Evolutionary conservation across 2,329 filamentous ascomycete species (phyloP).

Genomic region (Sclerotinia borealis): DNA sequence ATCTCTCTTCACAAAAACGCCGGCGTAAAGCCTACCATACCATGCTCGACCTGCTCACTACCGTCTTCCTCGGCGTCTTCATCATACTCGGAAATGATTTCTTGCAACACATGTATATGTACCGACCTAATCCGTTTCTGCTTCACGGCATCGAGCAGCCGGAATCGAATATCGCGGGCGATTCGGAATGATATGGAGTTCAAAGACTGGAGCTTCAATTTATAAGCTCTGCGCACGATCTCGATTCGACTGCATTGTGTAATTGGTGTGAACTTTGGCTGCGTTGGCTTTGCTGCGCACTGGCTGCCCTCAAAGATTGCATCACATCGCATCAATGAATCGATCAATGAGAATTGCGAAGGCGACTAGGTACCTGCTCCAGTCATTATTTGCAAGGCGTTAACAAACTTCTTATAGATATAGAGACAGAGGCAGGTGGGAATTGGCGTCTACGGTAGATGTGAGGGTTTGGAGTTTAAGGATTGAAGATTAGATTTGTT

Average conservation of each 20-base stretch:
- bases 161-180: not conserved
- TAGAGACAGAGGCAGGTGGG: not conserved
- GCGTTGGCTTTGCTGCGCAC: not conserved
- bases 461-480: not conserved
- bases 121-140: not conserved
- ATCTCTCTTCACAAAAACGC: not conserved
- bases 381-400: not conserved
- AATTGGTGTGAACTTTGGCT: not conserved
- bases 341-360: not conserved
- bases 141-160: not conserved
- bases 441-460: no score
- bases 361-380: conserved; percentile 2
- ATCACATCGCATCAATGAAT: not conserved
- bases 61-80: not conserved
- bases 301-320: not conserved
- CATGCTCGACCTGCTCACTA: conserved; percentile 8
- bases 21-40: not conserved
- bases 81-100: conserved; percentile 1
- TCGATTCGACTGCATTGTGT: not conserved
- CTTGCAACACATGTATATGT: not conserved
- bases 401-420: conserved; percentile 5
- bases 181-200: not conserved
- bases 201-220: not conserved
- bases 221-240: not conserved
- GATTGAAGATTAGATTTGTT: not conserved